phyloP scores from a whole-genome alignment of 164 flowering plant species.

The Umbilicus rupestris region DNA sequence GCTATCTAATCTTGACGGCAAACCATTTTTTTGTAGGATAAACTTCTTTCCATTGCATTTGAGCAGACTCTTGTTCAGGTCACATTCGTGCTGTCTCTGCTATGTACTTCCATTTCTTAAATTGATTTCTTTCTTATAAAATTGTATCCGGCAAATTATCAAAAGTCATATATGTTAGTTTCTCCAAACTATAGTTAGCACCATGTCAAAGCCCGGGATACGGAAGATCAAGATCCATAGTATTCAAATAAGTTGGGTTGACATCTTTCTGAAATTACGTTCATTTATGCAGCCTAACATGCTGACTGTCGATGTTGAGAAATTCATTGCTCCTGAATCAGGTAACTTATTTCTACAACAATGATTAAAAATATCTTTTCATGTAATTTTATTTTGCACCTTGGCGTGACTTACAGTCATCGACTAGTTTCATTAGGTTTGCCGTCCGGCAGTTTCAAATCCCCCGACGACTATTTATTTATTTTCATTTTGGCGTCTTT shows the following conservation, averaged over 20 bases:
- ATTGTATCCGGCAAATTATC: too few species aligned
- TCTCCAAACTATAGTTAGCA: neutral
- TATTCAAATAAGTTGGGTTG: neutral
- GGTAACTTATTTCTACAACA: constrained; percentile 26
- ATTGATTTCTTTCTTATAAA: neutral
- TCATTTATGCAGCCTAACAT: constrained; percentile 80
- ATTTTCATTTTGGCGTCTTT: neutral
- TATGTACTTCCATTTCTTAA: neutral
- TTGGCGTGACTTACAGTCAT: neutral
- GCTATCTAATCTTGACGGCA: constrained; percentile 2
- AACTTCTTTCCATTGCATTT: constrained; percentile 76
- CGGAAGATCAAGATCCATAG: neutral
- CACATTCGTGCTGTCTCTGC: neutral
- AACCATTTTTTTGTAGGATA: constrained; percentile 45
- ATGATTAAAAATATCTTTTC: neutral
- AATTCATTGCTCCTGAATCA: constrained; percentile 49
- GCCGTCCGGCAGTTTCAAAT: too few species aligned
- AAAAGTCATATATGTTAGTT: too few species aligned
- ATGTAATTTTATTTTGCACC: neutral
- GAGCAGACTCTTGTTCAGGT: constrained; percentile 99
- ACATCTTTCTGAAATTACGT: neutral
- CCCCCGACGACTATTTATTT: too few species aligned
- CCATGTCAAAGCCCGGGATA: neutral
- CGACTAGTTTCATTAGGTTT: too few species aligned
- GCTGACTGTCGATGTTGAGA: constrained; percentile 91